Evolutionary conservation across 345 rosid genomes (phyloP).

Genomic region (Aethionema arabicum): DNA sequence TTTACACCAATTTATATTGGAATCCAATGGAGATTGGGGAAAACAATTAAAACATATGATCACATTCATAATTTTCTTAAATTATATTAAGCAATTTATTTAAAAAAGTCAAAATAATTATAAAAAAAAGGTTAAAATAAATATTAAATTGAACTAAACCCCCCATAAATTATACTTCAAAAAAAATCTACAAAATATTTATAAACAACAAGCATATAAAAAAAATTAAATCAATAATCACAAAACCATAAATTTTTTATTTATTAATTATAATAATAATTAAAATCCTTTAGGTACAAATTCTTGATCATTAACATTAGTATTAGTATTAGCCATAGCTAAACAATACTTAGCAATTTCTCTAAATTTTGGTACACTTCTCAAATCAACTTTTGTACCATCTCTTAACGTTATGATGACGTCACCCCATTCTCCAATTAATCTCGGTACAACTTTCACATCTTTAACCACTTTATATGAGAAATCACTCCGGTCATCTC

Average conservation of each 20-base stretch:
- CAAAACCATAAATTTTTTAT: too few relatives aligned
- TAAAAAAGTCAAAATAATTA: too few relatives aligned
- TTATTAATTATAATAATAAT: not conserved
- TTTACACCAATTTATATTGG: not conserved
- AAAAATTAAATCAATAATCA: conserved; percentile 16
- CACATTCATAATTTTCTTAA: too few relatives aligned
- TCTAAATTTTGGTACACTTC: conserved; percentile 91
- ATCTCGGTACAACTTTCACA: conserved; percentile 89
- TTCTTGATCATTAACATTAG: conserved; percentile 42
- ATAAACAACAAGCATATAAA: not conserved
- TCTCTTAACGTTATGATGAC: conserved; percentile 71
- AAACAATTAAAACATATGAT: too few relatives aligned
- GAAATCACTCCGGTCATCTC: conserved; percentile 84
- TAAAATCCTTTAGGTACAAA: conserved; percentile 54
- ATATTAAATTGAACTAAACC: not conserved
- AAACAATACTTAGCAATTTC: conserved; percentile 80
- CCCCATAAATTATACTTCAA: too few relatives aligned
- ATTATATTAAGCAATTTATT: too few relatives aligned
- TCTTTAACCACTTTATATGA: conserved; percentile 85
- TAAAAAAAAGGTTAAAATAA: too few relatives aligned
- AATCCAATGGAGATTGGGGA: conserved; percentile 23
- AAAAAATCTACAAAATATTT: too few relatives aligned
- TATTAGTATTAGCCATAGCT: conserved; percentile 68
- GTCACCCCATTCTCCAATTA: conserved; percentile 96
- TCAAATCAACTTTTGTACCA: conserved; percentile 77